Conservation (phyloP, 2,329 filamentous ascomycete genomes). For the Zalaria obscura region DNA sequence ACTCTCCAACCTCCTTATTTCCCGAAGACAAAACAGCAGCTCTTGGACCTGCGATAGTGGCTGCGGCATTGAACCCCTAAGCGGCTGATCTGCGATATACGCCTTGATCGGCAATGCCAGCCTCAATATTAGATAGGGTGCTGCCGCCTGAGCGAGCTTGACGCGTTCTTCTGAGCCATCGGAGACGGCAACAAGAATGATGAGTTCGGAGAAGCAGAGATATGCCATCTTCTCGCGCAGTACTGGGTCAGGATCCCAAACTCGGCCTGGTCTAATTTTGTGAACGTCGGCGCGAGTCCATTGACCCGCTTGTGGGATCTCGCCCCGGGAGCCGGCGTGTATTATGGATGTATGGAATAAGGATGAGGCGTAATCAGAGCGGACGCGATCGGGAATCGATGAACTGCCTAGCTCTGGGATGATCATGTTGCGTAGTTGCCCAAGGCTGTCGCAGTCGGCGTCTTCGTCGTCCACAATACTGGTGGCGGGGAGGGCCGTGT, state of each 20-base stretch:
- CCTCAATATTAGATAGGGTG: slow-evolving; percentile 71
- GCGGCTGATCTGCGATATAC: slow-evolving; percentile 82
- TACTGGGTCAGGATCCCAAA: slow-evolving; percentile 51
- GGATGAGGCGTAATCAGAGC: slow-evolving; percentile 56
- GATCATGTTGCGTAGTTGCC: slow-evolving; percentile 53
- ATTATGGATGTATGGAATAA: slow-evolving; percentile 76
- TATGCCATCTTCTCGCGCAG: slow-evolving; percentile 62
- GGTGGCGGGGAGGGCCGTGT: slow-evolving; percentile 18
- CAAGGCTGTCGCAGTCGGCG: slow-evolving; percentile 70
- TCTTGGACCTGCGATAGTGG: slow-evolving; percentile 70
- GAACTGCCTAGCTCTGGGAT: slow-evolving; percentile 57
- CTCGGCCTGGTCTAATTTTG: slow-evolving; percentile 54
- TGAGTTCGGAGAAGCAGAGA: slow-evolving; percentile 63
- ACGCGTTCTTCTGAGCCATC: slow-evolving; percentile 26
- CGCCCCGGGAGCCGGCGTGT: slow-evolving; percentile 50
- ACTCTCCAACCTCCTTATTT: slow-evolving; percentile 52
- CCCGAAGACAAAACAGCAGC: slow-evolving; percentile 54
- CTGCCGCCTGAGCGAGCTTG: slow-evolving; percentile 58
- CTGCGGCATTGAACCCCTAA: slow-evolving; percentile 79
- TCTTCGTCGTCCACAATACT: slow-evolving; percentile 52
- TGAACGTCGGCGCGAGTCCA: slow-evolving; percentile 48
- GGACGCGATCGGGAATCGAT: slow-evolving; percentile 50
- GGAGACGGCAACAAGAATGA: slow-evolving; percentile 17
- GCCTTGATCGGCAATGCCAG: slow-evolving; percentile 66
- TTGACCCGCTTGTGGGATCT: slow-evolving; percentile 37